These are phyloP conservation scores for Spathaspora sp. DNA, from an alignment of 805 yeast genomes.

Conservation along the genomic window DNA sequence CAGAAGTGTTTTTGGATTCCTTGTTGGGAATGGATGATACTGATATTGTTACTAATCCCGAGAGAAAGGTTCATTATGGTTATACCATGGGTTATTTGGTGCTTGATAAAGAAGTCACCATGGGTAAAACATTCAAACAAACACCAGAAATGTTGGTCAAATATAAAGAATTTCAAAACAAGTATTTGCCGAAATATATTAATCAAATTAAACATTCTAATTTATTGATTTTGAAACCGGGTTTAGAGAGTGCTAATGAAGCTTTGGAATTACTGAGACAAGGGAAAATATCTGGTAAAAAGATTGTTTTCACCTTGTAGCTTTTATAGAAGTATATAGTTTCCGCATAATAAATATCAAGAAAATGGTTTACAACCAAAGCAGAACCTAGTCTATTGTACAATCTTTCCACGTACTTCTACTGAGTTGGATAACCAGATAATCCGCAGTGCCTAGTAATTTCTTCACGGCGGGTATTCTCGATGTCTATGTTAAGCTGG, in stretches of 20 bases:
- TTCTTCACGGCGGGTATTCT: too few relatives aligned
- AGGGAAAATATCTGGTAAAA: conserved; percentile 41
- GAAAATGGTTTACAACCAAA: too few relatives aligned
- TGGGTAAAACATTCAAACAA: conserved; percentile 2
- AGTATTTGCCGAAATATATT: conserved; percentile 16
- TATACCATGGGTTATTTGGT: conserved; percentile 14
- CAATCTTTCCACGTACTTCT: too few relatives aligned
- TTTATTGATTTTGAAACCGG: conserved; percentile 22
- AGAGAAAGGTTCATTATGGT: conserved; percentile 11
- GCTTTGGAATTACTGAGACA: conserved; percentile 33
- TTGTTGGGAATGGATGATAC: conserved; percentile 13
- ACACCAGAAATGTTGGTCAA: conserved; percentile 9
- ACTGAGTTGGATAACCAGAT: too few relatives aligned
- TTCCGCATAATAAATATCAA: background rate
- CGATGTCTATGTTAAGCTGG: too few relatives aligned
- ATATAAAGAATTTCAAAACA: conserved; percentile 19
- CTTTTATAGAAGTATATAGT: background rate
- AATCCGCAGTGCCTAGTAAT: too few relatives aligned
- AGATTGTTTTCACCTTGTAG: conserved; percentile 32
- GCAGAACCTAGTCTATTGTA: too few relatives aligned
- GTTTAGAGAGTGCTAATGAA: conserved; percentile 27
- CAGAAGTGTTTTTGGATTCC: conserved; percentile 16
- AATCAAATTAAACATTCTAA: conserved; percentile 14
- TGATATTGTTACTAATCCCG: conserved; percentile 7
- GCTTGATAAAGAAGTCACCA: conserved; percentile 10